These are phyloP conservation scores for Chrysopogon serrulatus DNA, from an alignment of 176 grass and related monocot genomes.

Conservation along the genomic window DNA sequence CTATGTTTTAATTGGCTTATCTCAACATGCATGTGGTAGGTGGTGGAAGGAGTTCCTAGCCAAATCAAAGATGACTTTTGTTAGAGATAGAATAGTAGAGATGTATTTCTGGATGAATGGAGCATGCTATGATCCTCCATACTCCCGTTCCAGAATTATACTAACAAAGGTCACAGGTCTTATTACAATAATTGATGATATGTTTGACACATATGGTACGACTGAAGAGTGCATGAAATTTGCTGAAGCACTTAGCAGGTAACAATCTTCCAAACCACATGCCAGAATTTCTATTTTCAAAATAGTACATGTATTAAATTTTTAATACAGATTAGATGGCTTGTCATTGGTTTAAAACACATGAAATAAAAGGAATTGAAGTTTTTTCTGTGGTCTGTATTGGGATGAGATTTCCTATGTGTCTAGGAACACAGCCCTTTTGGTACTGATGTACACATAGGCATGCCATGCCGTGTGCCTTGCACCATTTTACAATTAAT, in stretches of 20 bases:
- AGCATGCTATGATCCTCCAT: constrained; percentile 28
- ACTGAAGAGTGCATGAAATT: constrained; percentile 28
- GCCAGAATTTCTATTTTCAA: not conserved
- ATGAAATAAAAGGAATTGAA: not conserved
- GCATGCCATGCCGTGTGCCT: not conserved
- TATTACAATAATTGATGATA: constrained; percentile 35
- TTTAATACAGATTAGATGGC: not conserved
- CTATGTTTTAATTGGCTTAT: not conserved
- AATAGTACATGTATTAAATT: not conserved
- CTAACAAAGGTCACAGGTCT: constrained; percentile 18
- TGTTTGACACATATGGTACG: constrained; percentile 39
- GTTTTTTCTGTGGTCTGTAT: not conserved
- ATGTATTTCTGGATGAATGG: constrained; percentile 45
- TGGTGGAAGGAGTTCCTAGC: constrained; percentile 31
- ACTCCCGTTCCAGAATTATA: constrained; percentile 18
- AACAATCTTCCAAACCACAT: not conserved
- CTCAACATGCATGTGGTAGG: not conserved
- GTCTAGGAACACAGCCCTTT: not conserved
- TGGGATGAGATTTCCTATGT: not conserved
- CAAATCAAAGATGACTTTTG: constrained; percentile 33
- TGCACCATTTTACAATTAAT: not conserved
- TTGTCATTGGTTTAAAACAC: not conserved
- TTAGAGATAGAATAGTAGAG: constrained; percentile 42
- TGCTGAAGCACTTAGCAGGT: constrained; percentile 37
- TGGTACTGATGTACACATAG: not conserved